Base-by-base conservation (phyloP, 345 rosid genomes). In the Firmiana major region DNA sequence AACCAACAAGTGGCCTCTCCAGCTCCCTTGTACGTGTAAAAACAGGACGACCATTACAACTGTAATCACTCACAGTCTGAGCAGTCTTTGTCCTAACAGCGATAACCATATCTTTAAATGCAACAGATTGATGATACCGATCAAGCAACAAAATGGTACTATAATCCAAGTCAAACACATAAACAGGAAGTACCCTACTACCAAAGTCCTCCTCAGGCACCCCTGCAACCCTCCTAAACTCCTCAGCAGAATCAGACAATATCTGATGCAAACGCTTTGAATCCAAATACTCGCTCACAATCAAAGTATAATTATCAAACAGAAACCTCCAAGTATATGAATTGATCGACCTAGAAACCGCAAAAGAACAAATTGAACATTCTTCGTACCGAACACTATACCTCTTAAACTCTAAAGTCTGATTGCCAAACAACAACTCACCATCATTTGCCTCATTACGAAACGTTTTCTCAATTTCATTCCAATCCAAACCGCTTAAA, bases 61-160 rank as follows among this genome's bases (percentile, higher is more conserved):
- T 93, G 71, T 96, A 96, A 78, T 96, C 99, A 83, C 98, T 96
- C 84, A 92, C 97, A 0, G 97, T 87, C 80, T 96, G 99, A 0
- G 93, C 82, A 79, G 82, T 89, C 85, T 86, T 90, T 0, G 98
- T 93, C 81, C 99, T 93, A 78, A 94, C 97, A n/a, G 99, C 95
- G 16, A 96, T 88, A 69, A 96, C 93, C 99, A 93, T 93, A 70
- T 96, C 99, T 69, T 80, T 90, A 73, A 96, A 96, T 7, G 99
- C 89, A 81, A 96, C 88, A 46, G 97, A 87, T 75, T 96, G 97
- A 75, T 96, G 98, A 76, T 85, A 93, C 77, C 99, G 87, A 78
- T 96, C 98, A 24, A 96, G 94, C 85, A 92, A 85, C 90, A 92
- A 82, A 7, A 85, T 81, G 24, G 83, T 81, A 69, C 75, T 87